Conservation (phyloP, 83 land plant species). For the Diphasiastrum complanatum region DNA sequence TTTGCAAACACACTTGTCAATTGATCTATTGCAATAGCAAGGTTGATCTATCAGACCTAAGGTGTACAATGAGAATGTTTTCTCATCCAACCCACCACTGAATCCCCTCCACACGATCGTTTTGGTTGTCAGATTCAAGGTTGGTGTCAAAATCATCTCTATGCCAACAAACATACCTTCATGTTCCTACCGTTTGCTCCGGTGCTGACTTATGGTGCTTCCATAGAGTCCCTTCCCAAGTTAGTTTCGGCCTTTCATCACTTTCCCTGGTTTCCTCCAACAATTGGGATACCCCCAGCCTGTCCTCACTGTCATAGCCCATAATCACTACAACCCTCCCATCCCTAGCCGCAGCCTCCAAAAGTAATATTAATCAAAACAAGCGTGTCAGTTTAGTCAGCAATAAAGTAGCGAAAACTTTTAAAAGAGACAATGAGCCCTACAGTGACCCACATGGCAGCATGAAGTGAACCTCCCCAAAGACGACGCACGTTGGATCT, state of each 20-base stretch:
- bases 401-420: neutral
- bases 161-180: constrained; percentile 29
- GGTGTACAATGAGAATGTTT: no score
- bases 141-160: constrained; percentile 31
- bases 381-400: no score
- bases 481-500: constrained; percentile 37
- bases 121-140: constrained; percentile 13
- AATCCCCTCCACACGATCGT: constrained; percentile 40
- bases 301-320: constrained; percentile 36
- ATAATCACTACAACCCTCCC: constrained; percentile 32
- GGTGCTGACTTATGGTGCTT: constrained; percentile 24
- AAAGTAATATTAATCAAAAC: no score
- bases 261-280: constrained; percentile 31
- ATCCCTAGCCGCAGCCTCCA: constrained; percentile 15
- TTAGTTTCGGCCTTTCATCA: constrained; percentile 34
- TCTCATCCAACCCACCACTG: no score
- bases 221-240: constrained; percentile 44
- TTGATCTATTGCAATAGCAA: no score
- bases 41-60: no score
- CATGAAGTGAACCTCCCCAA: constrained; percentile 42
- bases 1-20: no score
- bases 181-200: constrained; percentile 34
- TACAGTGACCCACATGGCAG: constrained; percentile 26
- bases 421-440: constrained; percentile 2
- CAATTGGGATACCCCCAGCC: constrained; percentile 29